Percentiles rank a stretch among this genome's conserved stretches.
These are phyloP conservation scores for Prasinococcaceae sp. DNA, from an alignment of 139 green algal species.

Conservation along the genomic window DNA sequence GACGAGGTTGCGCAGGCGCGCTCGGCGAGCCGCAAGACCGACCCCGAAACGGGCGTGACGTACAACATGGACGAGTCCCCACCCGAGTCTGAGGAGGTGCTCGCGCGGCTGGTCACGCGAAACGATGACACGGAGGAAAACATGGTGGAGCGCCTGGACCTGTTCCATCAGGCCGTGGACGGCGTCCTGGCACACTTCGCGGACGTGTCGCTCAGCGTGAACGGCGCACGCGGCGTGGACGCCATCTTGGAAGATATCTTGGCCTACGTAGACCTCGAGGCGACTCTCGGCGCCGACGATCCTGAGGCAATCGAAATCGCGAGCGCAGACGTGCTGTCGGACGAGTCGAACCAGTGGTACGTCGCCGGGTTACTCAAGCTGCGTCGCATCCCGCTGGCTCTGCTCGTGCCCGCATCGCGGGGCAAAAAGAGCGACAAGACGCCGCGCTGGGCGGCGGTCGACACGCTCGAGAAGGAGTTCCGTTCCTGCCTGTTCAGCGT, in stretches of 20 bases:
- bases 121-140: conserved; percentile 55
- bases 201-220: conserved; percentile 27
- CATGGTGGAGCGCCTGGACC: conserved; percentile 18
- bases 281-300: too few species aligned
- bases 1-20: conserved; percentile 41
- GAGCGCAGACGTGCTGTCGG: too few species aligned
- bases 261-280: conserved; percentile 20
- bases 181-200: conserved; percentile 30
- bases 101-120: conserved; percentile 11
- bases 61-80: conserved; percentile 2
- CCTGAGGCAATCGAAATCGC: too few species aligned
- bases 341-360: too few species aligned
- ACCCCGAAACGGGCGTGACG: conserved; percentile 29
- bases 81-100: conserved; percentile 16
- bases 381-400: too few species aligned
- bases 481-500: background rate
- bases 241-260: conserved; percentile 1
- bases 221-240: conserved; percentile 1
- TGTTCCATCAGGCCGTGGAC: background rate
- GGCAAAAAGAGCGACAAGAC: too few species aligned
- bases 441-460: too few species aligned
- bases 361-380: too few species aligned
- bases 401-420: too few species aligned
- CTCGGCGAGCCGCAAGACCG: conserved; percentile 36
- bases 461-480: too few species aligned